These are phyloP conservation scores for Yamadazyma mexicana DNA, from an alignment of 1,139 yeast genomes.

Conservation along the genomic window DNA sequence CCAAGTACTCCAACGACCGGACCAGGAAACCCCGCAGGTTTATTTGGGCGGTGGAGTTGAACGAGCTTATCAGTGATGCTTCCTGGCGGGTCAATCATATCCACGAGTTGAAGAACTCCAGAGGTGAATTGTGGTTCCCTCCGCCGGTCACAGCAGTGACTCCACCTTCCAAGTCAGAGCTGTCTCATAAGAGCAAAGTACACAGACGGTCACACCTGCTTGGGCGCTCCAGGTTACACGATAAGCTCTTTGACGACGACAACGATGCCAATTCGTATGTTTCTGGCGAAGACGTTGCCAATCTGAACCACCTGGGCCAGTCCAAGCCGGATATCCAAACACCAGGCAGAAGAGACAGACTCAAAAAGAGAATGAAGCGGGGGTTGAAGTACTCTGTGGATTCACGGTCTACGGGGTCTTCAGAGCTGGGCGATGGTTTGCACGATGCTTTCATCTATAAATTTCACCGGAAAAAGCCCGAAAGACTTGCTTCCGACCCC, in stretches of 20 bases:
- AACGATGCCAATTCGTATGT: conserved; percentile 1
- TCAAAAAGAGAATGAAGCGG: conserved; percentile 12
- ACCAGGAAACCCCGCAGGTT: conserved; percentile 35
- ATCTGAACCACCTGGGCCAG: conserved; percentile 2
- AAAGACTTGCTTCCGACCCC: neutral
- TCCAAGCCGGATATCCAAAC: conserved; percentile 6
- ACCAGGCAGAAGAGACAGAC: conserved; percentile 12
- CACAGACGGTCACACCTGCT: too few species aligned
- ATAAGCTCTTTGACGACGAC: conserved; percentile 28
- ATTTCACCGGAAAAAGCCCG: conserved; percentile 4
- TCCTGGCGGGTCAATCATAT: conserved; percentile 70
- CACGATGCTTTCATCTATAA: conserved; percentile 1
- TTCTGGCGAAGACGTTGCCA: neutral
- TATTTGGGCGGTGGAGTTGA: conserved; percentile 68
- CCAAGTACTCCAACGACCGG: conserved; percentile 23
- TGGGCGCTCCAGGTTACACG: conserved; percentile 22
- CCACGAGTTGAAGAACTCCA: conserved; percentile 54
- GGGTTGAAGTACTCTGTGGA: conserved; percentile 11
- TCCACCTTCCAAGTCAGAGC: too few species aligned
- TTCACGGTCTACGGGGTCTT: conserved; percentile 10
- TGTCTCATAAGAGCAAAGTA: neutral
- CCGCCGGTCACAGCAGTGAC: neutral
- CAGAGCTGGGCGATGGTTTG: conserved; percentile 5
- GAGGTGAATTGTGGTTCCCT: conserved; percentile 64
- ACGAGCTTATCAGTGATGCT: conserved; percentile 61